Conservation (phyloP, 306 rosid genomes). For the Glycine soja region DNA sequence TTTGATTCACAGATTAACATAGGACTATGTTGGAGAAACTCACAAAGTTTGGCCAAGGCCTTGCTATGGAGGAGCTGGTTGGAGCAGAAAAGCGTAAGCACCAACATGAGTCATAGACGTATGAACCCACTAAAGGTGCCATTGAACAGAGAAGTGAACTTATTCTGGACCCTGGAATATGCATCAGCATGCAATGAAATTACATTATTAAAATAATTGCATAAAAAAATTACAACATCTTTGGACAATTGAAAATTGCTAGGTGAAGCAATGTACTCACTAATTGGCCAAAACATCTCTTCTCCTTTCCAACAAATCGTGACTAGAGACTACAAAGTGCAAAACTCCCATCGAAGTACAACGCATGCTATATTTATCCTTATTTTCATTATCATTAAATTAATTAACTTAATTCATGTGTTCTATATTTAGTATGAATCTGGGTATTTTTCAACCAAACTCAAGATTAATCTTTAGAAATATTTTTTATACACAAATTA, state of each 20-base stretch:
- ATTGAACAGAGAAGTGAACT: slow-evolving; percentile 52
- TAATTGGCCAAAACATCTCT: slow-evolving; percentile 64
- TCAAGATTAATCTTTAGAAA: no score
- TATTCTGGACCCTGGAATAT: slow-evolving; percentile 59
- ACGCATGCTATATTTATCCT: slow-evolving; percentile 28
- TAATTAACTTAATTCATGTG: no score
- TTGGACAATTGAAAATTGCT: background rate
- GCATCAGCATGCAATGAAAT: background rate
- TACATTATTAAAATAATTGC: background rate
- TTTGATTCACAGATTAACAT: slow-evolving; percentile 22
- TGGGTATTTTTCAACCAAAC: no score
- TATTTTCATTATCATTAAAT: background rate
- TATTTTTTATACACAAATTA: no score
- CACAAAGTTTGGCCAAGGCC: slow-evolving; percentile 54
- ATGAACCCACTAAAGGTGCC: no score
- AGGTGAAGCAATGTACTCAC: slow-evolving; percentile 47
- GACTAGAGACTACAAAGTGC: background rate
- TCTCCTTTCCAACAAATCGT: slow-evolving; percentile 39
- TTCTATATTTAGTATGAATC: no score
- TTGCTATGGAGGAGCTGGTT: slow-evolving; percentile 43
- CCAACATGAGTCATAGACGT: no score
- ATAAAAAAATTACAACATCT: background rate
- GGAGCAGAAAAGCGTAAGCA: slow-evolving; percentile 44
- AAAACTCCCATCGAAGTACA: background rate
- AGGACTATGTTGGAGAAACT: slow-evolving; percentile 39